These are phyloP conservation scores for Teratosphaeria destructans DNA, from an alignment of 2,329 filamentous ascomycete species.

Conservation along the genomic window DNA sequence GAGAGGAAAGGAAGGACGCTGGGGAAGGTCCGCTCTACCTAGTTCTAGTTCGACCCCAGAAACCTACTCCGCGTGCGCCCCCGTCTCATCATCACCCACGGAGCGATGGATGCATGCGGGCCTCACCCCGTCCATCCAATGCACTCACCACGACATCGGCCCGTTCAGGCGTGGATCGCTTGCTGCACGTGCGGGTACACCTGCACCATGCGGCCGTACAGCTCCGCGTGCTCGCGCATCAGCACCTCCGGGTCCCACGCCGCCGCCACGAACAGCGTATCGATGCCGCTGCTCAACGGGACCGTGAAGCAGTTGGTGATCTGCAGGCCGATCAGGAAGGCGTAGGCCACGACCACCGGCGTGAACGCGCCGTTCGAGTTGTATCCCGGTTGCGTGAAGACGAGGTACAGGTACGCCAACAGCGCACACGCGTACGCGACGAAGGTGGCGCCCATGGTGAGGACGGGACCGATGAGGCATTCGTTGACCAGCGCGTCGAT, in stretches of 20 bases:
- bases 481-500: conserved; percentile 86
- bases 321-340: conserved; percentile 83
- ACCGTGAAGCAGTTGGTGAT: conserved; percentile 84
- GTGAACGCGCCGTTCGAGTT: conserved; percentile 60
- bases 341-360: conserved; percentile 67
- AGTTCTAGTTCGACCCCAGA: background rate
- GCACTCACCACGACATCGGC: background rate
- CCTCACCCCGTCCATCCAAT: too few relatives aligned
- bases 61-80: background rate
- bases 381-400: conserved; percentile 71
- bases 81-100: background rate
- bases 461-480: conserved; percentile 54
- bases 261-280: conserved; percentile 80
- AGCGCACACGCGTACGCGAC: conserved; percentile 75
- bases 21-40: background rate
- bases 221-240: conserved; percentile 67
- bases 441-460: conserved; percentile 57
- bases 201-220: conserved; percentile 67
- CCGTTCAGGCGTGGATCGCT: conserved; percentile 14
- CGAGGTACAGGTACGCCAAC: conserved; percentile 75
- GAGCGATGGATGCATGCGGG: too few relatives aligned
- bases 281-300: conserved; percentile 76
- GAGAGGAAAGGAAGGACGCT: too few relatives aligned
- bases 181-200: conserved; percentile 59
- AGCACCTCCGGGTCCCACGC: conserved; percentile 61